These are phyloP conservation scores for Jaltomata sinuosa DNA, from an alignment of 257 asterid genomes.

Conservation along the genomic window DNA sequence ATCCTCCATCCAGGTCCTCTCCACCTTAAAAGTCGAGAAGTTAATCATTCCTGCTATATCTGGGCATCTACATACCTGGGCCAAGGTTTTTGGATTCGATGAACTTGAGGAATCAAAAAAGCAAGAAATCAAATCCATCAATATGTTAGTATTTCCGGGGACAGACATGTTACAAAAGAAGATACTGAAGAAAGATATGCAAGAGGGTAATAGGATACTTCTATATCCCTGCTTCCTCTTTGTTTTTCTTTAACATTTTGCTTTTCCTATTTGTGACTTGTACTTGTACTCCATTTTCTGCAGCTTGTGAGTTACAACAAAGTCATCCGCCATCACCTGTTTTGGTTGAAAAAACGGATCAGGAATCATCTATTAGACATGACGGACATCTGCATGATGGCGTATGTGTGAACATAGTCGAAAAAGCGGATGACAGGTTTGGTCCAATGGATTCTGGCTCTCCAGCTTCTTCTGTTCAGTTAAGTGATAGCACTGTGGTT, in stretches of 20 bases:
- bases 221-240: neutral
- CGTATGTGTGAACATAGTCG: neutral
- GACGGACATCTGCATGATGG: constrained; percentile 11
- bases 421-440: neutral
- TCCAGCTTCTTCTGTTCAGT: neutral
- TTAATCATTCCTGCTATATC: constrained; percentile 79
- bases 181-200: constrained; percentile 30
- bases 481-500: constrained; percentile 3
- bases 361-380: constrained; percentile 23
- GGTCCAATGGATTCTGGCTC: neutral
- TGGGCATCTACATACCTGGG: constrained; percentile 80
- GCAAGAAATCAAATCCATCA: constrained; percentile 57
- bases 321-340: constrained; percentile 16
- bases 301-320: neutral
- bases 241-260: neutral
- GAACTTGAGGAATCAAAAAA: constrained; percentile 46
- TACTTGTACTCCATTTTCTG: neutral
- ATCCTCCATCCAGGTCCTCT: constrained; percentile 43
- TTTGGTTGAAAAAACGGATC: constrained; percentile 20
- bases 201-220: constrained; percentile 31
- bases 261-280: neutral
- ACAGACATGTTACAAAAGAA: constrained; percentile 78
- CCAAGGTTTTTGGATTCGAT: constrained; percentile 60
- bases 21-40: constrained; percentile 51
- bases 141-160: constrained; percentile 85